Base-by-base conservation (phyloP, 208 protist genomes). In the Porcisia hertigi region DNA sequence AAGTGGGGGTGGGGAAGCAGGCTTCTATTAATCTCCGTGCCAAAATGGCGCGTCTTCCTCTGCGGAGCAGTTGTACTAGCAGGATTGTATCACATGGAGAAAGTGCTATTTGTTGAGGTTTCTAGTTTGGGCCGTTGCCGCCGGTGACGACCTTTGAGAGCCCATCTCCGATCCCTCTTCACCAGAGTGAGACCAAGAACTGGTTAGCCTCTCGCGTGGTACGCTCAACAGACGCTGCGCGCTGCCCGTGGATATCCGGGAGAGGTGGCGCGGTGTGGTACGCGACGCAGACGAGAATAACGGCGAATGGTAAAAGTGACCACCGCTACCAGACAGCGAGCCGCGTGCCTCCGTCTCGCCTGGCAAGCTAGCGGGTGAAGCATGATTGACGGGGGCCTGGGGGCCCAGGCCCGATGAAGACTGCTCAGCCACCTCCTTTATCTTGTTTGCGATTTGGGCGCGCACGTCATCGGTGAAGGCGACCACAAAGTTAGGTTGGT, bases 401-500 rank as follows among this genome's bases (percentile, higher is more conserved):
- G 69, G n/a, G 18, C 69, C 71, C 25, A 36, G 5, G 9, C 59
- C 72, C 9, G 75, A 59, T 2, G 63, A 78, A 0, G 80, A 60
- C 34, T 77, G 63, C 7, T 82, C 81, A 3, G 88, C 73, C 7
- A 94, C 77, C 75, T 94, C 92, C 59, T 87, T 85, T 45, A 96
- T 88, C 16, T 84, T 85, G 16, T 75, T 82, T 4, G 87, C 85
- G 62, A 96, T 83, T 62, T 96, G 92, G 14, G 55, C 57, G 20
- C 82, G 84, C 69, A 96, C 79, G 70, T 92, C 82, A 6, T 93
- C 85, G n/a, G 82, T 94, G 69, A 94, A 82, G n/a, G 86, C 84
- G 0, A 96, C 88, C 1, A 96, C 85, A 58, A 89, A 93, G 82
- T 88, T 94, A 0, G 88, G 88, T 36, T 88, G 86, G 55, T 88